Base-by-base conservation (phyloP, 75 land plant species). In the Adiantum capillusveneris region DNA sequence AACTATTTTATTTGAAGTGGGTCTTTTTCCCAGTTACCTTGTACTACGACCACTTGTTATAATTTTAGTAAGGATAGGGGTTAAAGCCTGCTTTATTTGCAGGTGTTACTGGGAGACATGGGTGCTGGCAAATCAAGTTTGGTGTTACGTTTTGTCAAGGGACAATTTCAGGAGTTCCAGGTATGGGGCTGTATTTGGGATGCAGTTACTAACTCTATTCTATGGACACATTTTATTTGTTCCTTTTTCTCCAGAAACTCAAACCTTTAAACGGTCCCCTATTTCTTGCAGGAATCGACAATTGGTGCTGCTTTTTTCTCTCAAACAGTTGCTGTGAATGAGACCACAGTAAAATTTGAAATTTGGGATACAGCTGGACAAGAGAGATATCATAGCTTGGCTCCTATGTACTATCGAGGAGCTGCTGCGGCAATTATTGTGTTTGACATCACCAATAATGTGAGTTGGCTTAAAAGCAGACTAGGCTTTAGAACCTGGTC, bases 341-440 rank as follows among this genome's bases (percentile, higher is more conserved):
- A 93, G 52, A 74, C 83, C 3, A 89, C 85, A 36, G 83, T 93
- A 5, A 93, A 90, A 48, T 93, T 90, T 71, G 98, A 93, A 63
- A 93, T 93, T 11, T 93, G 96, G 98, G 98, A 93, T 64, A 93
- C 98, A 24, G 98, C 98, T 18, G 98, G 98, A 11, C 98, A 93
- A 64, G 98, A 93, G 66, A 72, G 98, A 65, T 93, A 93, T 69
- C 98, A 96, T 60, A 92, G 98, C 39, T 77, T 93, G 71, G 98
- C 98, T 43, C 98, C 98, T 1, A 82, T 93, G 84, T 93, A 93
- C 55, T 93, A 93, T 51, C 65, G 98, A 53, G 96, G 96, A 56
- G 98, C 98, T 52, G 90, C 91, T 19, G 98, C 96, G 0, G 98
- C 98, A 13, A 68, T 93, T 2, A 70, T 93, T 59, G 98, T 86